Evolutionary conservation across 768 basidiomycete genomes (phyloP), one percentile per base, ranked within the genome.

Genomic region (Suillus fuscotomentosus): DNA sequence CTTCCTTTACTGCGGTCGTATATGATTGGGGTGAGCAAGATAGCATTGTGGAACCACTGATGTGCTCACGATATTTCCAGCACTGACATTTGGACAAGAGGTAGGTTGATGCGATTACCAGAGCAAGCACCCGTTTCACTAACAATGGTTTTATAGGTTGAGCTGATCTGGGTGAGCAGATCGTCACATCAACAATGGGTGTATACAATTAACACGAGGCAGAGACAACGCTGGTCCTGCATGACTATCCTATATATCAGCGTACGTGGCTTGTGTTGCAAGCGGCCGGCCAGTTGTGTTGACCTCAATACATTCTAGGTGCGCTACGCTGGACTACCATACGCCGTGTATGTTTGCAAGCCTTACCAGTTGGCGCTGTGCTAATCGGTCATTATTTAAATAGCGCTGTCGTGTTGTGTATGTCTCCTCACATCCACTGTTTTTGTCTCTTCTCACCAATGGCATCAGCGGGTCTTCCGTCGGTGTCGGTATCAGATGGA

Each of bases 301-400:
- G 24, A 57, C 24, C 41, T 39, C 9, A 41, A 17, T 7, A 1
- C 3, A 41, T 39, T 39, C 15, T 24, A 57, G 56, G 56, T 57
- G 56, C 56, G 56, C 38, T 57, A 57, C 8, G 38, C 22, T 57
- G 56, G 56, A 39, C 39, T 57, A 24, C 56, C 38, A 41, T 57
- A 57, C 9, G 14, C 39, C 1, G 56, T 17, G 56, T 57, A 57
- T 17, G 56, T 57, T 57, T 41, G 15, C 22, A 57, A 57, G 24
- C 9, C 56, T 31, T 17, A 10, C 51, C 4, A 57, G 9, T 57
- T 24, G 56, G 39, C 17, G 15, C 15, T 27, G 24, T 39, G 14
- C 56, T 57, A 24, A 57, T 11, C 14, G 5, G 15, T 9, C 15
- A 24, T 41, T 17, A 24, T n/a, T 1, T 24, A 24, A 57, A 9